Base-by-base conservation (phyloP, 2,329 filamentous ascomycete genomes). In the Ceratocystis diversiconidia region DNA sequence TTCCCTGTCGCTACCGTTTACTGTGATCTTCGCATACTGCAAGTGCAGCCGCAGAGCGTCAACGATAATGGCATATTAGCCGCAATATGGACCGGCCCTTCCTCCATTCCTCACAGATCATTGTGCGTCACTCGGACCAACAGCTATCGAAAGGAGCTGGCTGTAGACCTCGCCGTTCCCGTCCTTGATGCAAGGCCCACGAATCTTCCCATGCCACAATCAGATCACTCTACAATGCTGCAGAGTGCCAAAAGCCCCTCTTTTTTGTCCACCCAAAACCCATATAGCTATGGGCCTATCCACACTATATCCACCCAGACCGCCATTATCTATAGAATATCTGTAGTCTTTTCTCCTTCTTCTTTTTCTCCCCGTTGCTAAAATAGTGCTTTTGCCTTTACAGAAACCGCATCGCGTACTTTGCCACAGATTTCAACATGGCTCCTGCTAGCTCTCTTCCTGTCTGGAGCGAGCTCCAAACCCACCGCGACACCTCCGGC, bases 391-490 rank as follows among this genome's bases (percentile, higher is more conserved):
- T 52, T 17, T 30, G 2, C 48, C 19, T 65, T 10, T 41, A 25
- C 32, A 57, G 52, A 30, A 30, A n/a, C 12, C 25, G 17, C 52
- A 3, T 10, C 25, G 28, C 52, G 61, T n/a, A 41, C 41, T n/a
- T 22, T 17, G 28, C 48, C 5, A 25, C 46, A 62, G 22, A 41
- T 15, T 55, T 66, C 74, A 79, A 71, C 70, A 86, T 95, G 85
- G 83, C 89, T 71, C 91, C 95, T 80, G 87, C 92, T 71, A 91
- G 86, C 74, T 88, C 90, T 69, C 87, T 96, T 71, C 81, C 85
- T 72, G 86, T 90, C 74, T 99, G 94, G 92, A 83, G 88, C 75
- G 84, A 89, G 75, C 90, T 99, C 73, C 89, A 95, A 79, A 82
- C 89, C 73, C 92, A 97, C 78, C 91, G 95, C 78, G 86, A 89